Percentiles rank a stretch among this genome's conserved stretches.
These are phyloP conservation scores for Helichrysum umbraculigerum DNA, from an alignment of 129 eudicot genomes.

Conservation along the genomic window DNA sequence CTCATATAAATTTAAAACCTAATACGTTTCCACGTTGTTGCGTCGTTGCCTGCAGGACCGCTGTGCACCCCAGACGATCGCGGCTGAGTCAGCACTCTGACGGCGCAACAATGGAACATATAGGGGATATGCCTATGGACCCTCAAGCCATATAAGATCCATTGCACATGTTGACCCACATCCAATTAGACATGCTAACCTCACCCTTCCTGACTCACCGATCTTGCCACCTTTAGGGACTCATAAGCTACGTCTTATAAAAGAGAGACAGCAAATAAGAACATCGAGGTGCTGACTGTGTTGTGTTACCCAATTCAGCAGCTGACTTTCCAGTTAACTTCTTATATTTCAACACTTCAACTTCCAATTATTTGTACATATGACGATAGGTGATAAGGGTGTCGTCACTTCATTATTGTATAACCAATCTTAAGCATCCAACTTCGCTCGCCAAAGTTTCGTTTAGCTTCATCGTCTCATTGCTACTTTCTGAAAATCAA, in stretches of 20 bases:
- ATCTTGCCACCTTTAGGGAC: not conserved
- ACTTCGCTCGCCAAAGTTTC: constrained; percentile 64
- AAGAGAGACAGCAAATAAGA: constrained; percentile 11
- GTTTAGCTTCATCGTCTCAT: constrained; percentile 59
- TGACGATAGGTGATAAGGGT: constrained; percentile 61
- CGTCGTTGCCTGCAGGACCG: too few relatives aligned
- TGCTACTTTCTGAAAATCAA: constrained; percentile 55
- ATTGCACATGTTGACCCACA: not conserved
- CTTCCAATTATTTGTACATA: constrained; percentile 52
- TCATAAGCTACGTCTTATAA: not conserved
- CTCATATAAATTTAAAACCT: too few relatives aligned
- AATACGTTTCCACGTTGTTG: too few relatives aligned
- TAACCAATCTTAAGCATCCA: constrained; percentile 55
- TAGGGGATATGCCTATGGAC: too few relatives aligned
- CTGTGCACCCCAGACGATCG: too few relatives aligned
- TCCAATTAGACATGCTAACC: too few relatives aligned
- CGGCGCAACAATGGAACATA: too few relatives aligned
- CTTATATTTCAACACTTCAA: constrained; percentile 55
- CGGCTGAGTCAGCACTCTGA: too few relatives aligned
- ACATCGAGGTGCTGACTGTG: constrained; percentile 77
- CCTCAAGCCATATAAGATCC: too few relatives aligned
- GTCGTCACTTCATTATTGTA: constrained; percentile 78
- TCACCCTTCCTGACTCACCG: too few relatives aligned
- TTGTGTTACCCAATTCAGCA: constrained; percentile 58
- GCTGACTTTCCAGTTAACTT: constrained; percentile 58